Conservation (phyloP, 306 rosid genomes). For the Heteromeles arbutifolia region DNA sequence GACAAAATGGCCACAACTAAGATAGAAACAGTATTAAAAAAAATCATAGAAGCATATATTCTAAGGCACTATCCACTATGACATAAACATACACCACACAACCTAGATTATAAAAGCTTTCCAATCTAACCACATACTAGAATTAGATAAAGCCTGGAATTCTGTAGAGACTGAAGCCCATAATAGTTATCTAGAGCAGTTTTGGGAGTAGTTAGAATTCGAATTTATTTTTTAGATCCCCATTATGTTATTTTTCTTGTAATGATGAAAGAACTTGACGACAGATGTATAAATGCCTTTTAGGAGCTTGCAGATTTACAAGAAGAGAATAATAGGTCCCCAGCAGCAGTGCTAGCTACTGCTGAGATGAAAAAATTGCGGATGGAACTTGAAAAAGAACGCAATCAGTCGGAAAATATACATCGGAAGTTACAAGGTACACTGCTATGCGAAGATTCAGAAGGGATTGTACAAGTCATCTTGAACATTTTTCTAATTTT, state of each 20-base stretch:
- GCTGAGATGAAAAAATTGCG: constrained; percentile 51
- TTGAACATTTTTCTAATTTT: not conserved
- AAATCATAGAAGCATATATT: too few relatives aligned
- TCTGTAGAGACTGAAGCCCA: not conserved
- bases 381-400: constrained; percentile 63
- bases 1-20: not conserved
- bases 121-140: not conserved
- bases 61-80: not conserved
- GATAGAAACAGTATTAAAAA: not conserved
- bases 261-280: constrained; percentile 92
- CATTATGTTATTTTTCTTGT: constrained; percentile 27
- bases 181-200: not conserved
- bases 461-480: not conserved
- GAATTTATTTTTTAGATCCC: not conserved
- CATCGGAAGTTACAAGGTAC: constrained; percentile 55
- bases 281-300: constrained; percentile 98
- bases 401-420: constrained; percentile 36
- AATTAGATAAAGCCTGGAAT: not conserved
- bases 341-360: constrained; percentile 32
- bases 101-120: not conserved
- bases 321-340: constrained; percentile 48
- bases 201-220: not conserved
- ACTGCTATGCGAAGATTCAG: constrained; percentile 13
- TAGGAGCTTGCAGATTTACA: constrained; percentile 84
- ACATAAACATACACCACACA: not conserved